These are phyloP conservation scores for Inonotus obliquus DNA, from an alignment of 1,284 basidiomycete genomes.

Conservation along the genomic window DNA sequence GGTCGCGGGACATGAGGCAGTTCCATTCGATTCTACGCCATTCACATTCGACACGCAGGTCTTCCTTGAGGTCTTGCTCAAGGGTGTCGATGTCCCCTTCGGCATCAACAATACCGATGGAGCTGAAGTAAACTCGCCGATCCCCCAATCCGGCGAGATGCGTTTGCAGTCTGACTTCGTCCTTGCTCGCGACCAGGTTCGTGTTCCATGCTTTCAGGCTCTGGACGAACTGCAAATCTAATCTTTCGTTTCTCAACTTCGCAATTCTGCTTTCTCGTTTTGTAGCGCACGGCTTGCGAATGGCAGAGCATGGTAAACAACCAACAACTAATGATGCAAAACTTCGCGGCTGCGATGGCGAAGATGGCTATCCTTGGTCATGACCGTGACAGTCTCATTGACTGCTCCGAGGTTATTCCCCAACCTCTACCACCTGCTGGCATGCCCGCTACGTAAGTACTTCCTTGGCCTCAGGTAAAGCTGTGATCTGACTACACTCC, in stretches of 20 bases:
- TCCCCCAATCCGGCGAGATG: slow-evolving; percentile 16
- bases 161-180: slow-evolving; percentile 20
- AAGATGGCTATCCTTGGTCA: slow-evolving; percentile 32
- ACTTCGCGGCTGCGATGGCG: slow-evolving; percentile 23
- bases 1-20: slow-evolving; percentile 14
- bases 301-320: slow-evolving; percentile 23
- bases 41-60: slow-evolving; percentile 24
- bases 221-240: neutral
- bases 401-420: slow-evolving; percentile 21
- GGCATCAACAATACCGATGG: slow-evolving; percentile 6
- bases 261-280: neutral
- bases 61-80: slow-evolving; percentile 23
- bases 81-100: slow-evolving; percentile 18
- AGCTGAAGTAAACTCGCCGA: slow-evolving; percentile 11
- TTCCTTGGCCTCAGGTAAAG: neutral
- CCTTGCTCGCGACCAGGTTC: slow-evolving; percentile 13
- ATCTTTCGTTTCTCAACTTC: neutral
- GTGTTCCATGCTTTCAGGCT: neutral
- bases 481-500: neutral
- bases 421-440: slow-evolving; percentile 10
- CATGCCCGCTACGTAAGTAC: slow-evolving; percentile 11
- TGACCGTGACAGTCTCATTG: slow-evolving; percentile 20
- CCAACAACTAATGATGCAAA: slow-evolving; percentile 17
- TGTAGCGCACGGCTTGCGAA: slow-evolving; percentile 19
- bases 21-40: slow-evolving; percentile 23